Conservation (phyloP, 805 yeast genomes). For the Wickerhamiella domercqiae region DNA sequence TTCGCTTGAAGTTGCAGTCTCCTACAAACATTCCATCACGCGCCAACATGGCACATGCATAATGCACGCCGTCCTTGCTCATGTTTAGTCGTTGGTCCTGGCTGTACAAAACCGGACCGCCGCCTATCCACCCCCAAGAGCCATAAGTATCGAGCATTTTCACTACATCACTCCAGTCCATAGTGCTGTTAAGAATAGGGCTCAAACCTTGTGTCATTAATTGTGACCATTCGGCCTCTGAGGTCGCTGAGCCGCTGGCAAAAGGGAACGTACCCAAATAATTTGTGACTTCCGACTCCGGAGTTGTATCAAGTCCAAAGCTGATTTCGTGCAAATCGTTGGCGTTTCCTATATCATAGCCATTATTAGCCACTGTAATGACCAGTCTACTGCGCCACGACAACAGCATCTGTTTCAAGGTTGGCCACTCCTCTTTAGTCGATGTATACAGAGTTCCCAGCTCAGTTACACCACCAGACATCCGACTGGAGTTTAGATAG, state of each 20-base stretch:
- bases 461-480: background rate
- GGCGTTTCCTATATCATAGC: constrained; percentile 1
- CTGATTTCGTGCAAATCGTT: constrained; percentile 2
- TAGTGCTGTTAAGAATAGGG: constrained; percentile 40
- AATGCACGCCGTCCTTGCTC: constrained; percentile 12
- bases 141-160: constrained; percentile 17
- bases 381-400: constrained; percentile 8
- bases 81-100: constrained; percentile 8
- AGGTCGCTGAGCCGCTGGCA: constrained; percentile 7
- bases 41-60: constrained; percentile 31
- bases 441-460: background rate
- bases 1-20: constrained; percentile 44
- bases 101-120: constrained; percentile 32
- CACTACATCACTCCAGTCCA: constrained; percentile 8
- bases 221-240: constrained; percentile 3
- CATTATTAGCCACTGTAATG: constrained; percentile 2
- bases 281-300: constrained; percentile 1
- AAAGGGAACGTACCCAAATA: constrained; percentile 8
- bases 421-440: constrained; percentile 13
- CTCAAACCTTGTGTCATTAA: constrained; percentile 43
- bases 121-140: constrained; percentile 63
- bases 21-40: constrained; percentile 45
- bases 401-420: constrained; percentile 9
- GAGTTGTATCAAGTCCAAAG: constrained; percentile 6
- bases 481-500: background rate